A percentile compares a stretch with the other conserved stretches of the same genome.
Evolutionary conservation across 495 filamentous ascomycete species (phyloP).

Genomic region (Staphylotrichum longicolle): DNA sequence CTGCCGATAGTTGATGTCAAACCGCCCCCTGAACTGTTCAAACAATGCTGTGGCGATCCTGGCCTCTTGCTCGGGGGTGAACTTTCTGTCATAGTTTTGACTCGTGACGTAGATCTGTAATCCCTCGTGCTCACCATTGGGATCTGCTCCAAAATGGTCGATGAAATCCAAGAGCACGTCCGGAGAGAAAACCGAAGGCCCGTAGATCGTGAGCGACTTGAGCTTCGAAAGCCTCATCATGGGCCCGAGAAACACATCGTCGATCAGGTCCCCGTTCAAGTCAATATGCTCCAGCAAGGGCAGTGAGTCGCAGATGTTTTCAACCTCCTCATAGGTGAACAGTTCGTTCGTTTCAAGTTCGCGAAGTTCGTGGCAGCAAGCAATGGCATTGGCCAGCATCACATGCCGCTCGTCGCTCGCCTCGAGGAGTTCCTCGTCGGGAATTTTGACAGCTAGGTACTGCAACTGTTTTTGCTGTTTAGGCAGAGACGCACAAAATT

Average conservation of each 20-base stretch:
- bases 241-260: conserved; percentile 48
- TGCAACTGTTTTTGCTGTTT: conserved; percentile 27
- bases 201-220: conserved; percentile 46
- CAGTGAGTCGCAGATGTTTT: conserved; percentile 30
- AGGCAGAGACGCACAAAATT: conserved; percentile 27
- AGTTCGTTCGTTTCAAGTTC: conserved; percentile 31
- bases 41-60: conserved; percentile 22
- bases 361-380: conserved; percentile 34
- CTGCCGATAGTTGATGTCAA: conserved; percentile 30
- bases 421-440: conserved; percentile 52
- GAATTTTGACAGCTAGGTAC: conserved; percentile 45
- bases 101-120: conserved; percentile 32
- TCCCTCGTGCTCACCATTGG: conserved; percentile 27
- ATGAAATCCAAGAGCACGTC: conserved; percentile 50
- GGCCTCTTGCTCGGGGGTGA: conserved; percentile 26
- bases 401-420: conserved; percentile 20
- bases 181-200: conserved; percentile 47
- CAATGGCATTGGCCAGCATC: conserved; percentile 52
- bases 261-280: conserved; percentile 54
- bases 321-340: conserved; percentile 22
- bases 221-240: conserved; percentile 41
- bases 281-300: conserved; percentile 54
- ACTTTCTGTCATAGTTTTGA: conserved; percentile 26
- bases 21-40: conserved; percentile 25
- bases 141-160: conserved; percentile 35